These are phyloP conservation scores for Diaporthe capsici DNA, from an alignment of 2,329 filamentous ascomycete species.

Conservation along the genomic window DNA sequence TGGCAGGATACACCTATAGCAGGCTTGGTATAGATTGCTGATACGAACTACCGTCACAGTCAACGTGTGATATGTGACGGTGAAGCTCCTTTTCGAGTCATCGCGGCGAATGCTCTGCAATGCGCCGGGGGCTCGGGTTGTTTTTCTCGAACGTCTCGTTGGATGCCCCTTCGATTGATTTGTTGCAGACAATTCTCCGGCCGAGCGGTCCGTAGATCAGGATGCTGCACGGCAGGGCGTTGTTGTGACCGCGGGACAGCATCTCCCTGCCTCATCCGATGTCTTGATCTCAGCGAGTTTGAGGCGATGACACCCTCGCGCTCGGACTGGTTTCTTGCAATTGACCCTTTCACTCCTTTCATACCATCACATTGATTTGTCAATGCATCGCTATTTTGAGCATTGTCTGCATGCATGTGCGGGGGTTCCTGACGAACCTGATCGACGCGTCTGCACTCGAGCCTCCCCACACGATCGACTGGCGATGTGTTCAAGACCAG, in stretches of 20 bases:
- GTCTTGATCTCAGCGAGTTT: slow-evolving; percentile 19
- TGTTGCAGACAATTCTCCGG: slow-evolving; percentile 26
- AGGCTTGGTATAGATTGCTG: slow-evolving; percentile 28
- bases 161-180: neutral
- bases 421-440: slow-evolving; percentile 17
- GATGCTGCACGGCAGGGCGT: neutral
- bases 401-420: neutral
- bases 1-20: slow-evolving; percentile 17
- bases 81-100: slow-evolving; percentile 33
- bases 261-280: slow-evolving; percentile 26
- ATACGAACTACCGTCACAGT: slow-evolving; percentile 33
- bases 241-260: neutral
- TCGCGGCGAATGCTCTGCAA: slow-evolving; percentile 15
- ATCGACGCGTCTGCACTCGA: slow-evolving; percentile 13
- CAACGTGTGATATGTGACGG: slow-evolving; percentile 35
- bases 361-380: slow-evolving; percentile 15
- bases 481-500: slow-evolving; percentile 3
- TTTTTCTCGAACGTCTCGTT: neutral
- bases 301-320: slow-evolving; percentile 29
- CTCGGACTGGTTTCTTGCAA: slow-evolving; percentile 15
- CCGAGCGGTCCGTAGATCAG: slow-evolving; percentile 20
- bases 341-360: neutral
- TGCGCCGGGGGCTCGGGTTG: slow-evolving; percentile 12
- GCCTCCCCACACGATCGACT: slow-evolving; percentile 30
- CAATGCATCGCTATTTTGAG: slow-evolving; percentile 28